Evolutionary conservation across 768 basidiomycete genomes (phyloP).

Genomic region (Boletellus ananiceps): DNA sequence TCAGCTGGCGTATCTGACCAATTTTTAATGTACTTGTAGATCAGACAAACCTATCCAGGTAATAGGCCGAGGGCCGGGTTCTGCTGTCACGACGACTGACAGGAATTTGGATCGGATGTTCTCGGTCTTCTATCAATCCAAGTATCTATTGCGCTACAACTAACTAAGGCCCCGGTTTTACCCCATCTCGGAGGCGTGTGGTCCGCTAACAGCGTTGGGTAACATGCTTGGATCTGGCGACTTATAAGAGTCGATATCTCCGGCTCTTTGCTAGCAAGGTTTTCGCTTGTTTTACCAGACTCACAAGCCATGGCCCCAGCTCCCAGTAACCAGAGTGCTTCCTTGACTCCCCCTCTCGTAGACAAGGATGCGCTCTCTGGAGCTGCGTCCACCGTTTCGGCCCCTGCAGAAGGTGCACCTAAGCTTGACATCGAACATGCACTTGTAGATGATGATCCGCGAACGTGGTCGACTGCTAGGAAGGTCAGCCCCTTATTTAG

Average conservation of each 20-base stretch:
- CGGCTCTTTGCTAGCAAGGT: not conserved
- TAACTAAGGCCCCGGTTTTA: not conserved
- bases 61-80: not conserved
- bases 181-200: no score
- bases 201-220: no score
- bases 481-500: slow-evolving; percentile 40
- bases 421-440: slow-evolving; percentile 37
- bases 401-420: not conserved
- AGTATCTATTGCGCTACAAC: not conserved
- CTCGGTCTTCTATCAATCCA: slow-evolving; percentile 1
- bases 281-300: not conserved
- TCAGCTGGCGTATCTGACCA: not conserved
- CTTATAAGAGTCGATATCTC: slow-evolving; percentile 5
- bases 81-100: not conserved
- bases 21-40: not conserved
- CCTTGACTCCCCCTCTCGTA: not conserved
- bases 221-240: not conserved
- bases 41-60: not conserved
- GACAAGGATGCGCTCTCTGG: not conserved
- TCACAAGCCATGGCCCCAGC: slow-evolving; percentile 6
- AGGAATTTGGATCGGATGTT: not conserved
- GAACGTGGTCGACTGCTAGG: slow-evolving; percentile 50
- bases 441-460: slow-evolving; percentile 56
- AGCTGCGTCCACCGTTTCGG: not conserved
- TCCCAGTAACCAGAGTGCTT: not conserved